Evolutionary conservation across 2,329 filamentous ascomycete genomes (phyloP), one percentile per base, ranked within the genome.

Genomic region (Neodidymelliopsis sp.): DNA sequence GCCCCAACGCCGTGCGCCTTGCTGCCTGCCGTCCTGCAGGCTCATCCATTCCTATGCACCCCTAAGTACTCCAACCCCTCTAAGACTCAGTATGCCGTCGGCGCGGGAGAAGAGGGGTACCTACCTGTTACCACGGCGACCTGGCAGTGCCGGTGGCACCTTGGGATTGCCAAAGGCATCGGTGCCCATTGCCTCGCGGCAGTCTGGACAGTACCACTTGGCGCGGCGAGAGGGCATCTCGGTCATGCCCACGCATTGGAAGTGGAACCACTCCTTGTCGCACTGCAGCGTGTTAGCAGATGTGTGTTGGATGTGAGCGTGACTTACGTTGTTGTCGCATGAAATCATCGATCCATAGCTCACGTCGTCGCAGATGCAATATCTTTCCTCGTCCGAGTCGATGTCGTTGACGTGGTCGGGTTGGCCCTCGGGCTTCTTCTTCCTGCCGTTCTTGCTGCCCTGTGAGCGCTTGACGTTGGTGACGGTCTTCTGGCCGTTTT

Each of bases 151-250:
- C 15, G 67, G 66, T n/a, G 66, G 65, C 9, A 67, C 57, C 11
- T 59, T 43, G 1, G 63, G 61, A n/a, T 72, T 72, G 28, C 71
- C 71, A 48, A 65, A 69, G 2, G 66, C 63, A 36, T 73, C 70
- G 3, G 62, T 59, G 19, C 58, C 48, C 11, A 72, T 55, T 11
- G 54, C 31, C 7, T 43, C 41, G 24, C 71, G 69, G 66, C 90
- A 94, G 38, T 90, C 85, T 1, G 88, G 88, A 71, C 90, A 94
- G 64, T 91, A 94, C 90, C 90, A 94, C 72, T 91, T 91, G 2
- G 86, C 86, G 23, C 87, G 88, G 13, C 88, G 79, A 2, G 85
- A 82, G 9, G 89, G 89, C 50, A 89, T 83, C 6, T 79, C 77
- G 24, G 65, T 66, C 56, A 94, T 77, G 4, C 81, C 85, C 5